Evolutionary conservation across 768 basidiomycete species (phyloP).

Genomic region (Suillus hirtellus): DNA sequence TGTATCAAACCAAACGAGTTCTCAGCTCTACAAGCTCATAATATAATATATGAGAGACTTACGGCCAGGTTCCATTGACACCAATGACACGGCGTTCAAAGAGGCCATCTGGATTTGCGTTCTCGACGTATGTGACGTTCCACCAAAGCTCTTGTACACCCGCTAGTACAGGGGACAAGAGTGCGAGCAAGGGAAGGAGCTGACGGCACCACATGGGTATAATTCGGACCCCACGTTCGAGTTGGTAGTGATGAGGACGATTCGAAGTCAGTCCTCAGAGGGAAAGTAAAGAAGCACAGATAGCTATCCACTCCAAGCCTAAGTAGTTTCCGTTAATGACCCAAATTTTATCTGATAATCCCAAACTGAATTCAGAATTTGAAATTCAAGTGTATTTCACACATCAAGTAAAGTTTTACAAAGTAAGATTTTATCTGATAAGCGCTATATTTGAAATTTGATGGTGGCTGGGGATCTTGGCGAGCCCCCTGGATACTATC

Average conservation of each 20-base stretch:
- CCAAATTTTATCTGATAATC: conserved; percentile 20
- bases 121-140: conserved; percentile 84
- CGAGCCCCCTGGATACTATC: neutral
- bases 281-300: neutral
- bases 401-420: too few species aligned
- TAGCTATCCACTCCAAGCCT: neutral
- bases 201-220: conserved; percentile 5
- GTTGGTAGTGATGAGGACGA: neutral
- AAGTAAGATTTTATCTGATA: neutral
- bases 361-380: neutral
- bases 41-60: conserved; percentile 32
- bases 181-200: conserved; percentile 18
- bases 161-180: conserved; percentile 48
- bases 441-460: neutral
- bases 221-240: neutral
- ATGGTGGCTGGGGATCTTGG: neutral
- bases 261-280: neutral
- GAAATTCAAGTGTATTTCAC: too few species aligned
- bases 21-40: neutral
- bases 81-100: conserved; percentile 77
- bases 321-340: neutral
- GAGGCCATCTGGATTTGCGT: conserved; percentile 84
- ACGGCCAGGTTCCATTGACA: conserved; percentile 95
- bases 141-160: conserved; percentile 80
- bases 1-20: neutral